Evolutionary conservation across 805 yeast species (phyloP), one percentile per base, ranked within the genome.

Genomic region (Blastobotrys mokoenaii): DNA sequence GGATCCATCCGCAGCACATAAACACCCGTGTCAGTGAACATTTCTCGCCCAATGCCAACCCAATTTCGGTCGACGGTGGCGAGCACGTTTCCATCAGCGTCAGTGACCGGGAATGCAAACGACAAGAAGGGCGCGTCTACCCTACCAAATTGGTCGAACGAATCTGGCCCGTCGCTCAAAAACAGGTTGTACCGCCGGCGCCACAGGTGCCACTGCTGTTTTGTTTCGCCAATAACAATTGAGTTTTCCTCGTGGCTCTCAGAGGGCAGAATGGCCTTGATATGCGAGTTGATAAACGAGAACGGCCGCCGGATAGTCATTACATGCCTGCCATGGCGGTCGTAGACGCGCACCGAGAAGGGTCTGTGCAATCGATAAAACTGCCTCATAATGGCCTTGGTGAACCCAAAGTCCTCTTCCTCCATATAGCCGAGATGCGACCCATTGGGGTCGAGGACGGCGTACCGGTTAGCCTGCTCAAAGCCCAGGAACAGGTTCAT

Each of bases 121-220:
- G 95, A 74, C 41, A 93, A 66, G 48, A 90, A 82, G 2, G 90
- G 90, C 0, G 96, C 79, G 65, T 93, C 96, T 38, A 93, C 81
- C 8, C 71, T 73, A 22, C 96, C 97, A 68, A 81, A 93, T 61
- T 93, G 97, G 22, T 74, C 72, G 60, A 76, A 82, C 15, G 66
- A 71, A 20, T 71, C 69, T 4, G 68, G 60, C 16, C 51, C 50
- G 30, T 55, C 55, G 22, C 69, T 38, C 49, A 42, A 70, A 61
- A 85, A 93, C 54, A 93, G 67, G 57, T 89, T 86, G 63, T 93
- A 93, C 41, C 82, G 67, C 47, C 98, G 71, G 60, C 97, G 74
- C 96, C 96, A 89, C 36, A 82, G 69, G 67, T 93, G 97, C 96
- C 96, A 93, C 52, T 83, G 80, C 63, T 93, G 98, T 3, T 84